A percentile compares a stretch with the other conserved stretches of the same genome.
Conservation (phyloP, 1,139 yeast genomes). For the Arxiozyma heterogenica region DNA sequence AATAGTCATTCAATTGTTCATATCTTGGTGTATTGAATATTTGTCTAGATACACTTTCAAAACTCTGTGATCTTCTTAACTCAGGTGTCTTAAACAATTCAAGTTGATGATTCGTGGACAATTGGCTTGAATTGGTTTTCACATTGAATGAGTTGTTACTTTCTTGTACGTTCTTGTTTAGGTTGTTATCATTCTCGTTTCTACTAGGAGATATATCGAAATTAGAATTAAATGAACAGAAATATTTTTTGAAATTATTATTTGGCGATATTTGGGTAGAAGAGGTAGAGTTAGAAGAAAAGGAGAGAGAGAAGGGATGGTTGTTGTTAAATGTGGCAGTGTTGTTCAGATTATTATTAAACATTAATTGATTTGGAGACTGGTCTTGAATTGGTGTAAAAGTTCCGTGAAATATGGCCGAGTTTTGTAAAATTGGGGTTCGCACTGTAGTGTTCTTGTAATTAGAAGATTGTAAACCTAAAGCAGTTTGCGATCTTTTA, state of each 20-base stretch:
- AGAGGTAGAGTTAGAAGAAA: background rate
- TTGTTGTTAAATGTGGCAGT: background rate
- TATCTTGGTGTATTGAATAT: constrained; percentile 24
- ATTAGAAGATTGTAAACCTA: constrained; percentile 9
- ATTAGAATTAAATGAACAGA: constrained; percentile 30
- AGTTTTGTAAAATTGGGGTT: constrained; percentile 2
- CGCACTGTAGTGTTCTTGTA: background rate
- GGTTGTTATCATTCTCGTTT: constrained; percentile 2
- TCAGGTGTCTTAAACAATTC: constrained; percentile 19
- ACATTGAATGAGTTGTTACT: background rate
- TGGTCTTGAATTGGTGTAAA: constrained; percentile 1
- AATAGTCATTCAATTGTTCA: constrained; percentile 2
- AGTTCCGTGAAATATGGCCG: background rate
- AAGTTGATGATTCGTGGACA: background rate
- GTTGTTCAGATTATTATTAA: background rate
- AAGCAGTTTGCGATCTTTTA: constrained; percentile 18
- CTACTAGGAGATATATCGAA: constrained; percentile 25
- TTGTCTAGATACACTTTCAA: constrained; percentile 19
- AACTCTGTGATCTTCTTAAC: constrained; percentile 9
- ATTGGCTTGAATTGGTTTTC: constrained; percentile 1
- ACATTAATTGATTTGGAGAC: constrained; percentile 1
- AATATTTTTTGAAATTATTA: constrained; percentile 21
- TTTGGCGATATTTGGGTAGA: constrained; percentile 11
- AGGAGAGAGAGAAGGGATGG: background rate
- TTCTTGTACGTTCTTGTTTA: constrained; percentile 2